Conservation (phyloP, 495 filamentous ascomycete genomes). For the Parmelia sp. region DNA sequence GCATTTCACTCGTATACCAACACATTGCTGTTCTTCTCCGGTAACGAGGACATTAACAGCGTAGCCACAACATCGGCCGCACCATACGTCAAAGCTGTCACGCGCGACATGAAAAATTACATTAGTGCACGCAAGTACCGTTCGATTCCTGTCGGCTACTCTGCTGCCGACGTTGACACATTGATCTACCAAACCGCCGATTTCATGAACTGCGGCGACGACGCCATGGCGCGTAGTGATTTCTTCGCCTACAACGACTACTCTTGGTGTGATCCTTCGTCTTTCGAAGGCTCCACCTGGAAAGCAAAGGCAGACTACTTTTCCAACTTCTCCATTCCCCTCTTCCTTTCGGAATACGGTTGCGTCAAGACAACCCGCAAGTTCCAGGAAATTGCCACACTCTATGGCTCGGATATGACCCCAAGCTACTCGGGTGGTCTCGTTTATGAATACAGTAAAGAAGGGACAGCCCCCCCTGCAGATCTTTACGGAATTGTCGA, state of each 20-base stretch:
- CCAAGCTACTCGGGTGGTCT: slow-evolving; percentile 90
- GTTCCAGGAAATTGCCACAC: slow-evolving; percentile 71
- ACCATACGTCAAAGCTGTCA: slow-evolving; percentile 88
- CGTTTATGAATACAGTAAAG: slow-evolving; percentile 90
- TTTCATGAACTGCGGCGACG: slow-evolving; percentile 92
- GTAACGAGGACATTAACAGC: slow-evolving; percentile 94
- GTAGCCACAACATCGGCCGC: slow-evolving; percentile 65
- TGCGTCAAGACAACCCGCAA: slow-evolving; percentile 74
- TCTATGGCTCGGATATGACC: slow-evolving; percentile 84
- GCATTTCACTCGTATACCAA: slow-evolving; percentile 82
- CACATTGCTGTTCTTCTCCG: slow-evolving; percentile 91
- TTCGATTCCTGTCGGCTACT: slow-evolving; percentile 85
- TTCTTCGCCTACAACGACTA: slow-evolving; percentile 99
- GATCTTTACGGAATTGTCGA: slow-evolving; percentile 66
- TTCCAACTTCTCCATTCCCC: slow-evolving; percentile 80
- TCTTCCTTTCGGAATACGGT: slow-evolving; percentile 94
- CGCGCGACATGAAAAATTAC: slow-evolving; percentile 85
- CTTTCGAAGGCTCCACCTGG: slow-evolving; percentile 75
- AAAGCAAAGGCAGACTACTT: slow-evolving; percentile 87
- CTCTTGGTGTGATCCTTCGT: slow-evolving; percentile 87
- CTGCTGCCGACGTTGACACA: slow-evolving; percentile 61
- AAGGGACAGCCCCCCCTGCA: slow-evolving; percentile 45
- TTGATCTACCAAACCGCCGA: slow-evolving; percentile 79
- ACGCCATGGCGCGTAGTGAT: slow-evolving; percentile 71
- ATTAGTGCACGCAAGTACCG: slow-evolving; percentile 69